A percentile compares a stretch with the other conserved stretches of the same genome.
These are phyloP conservation scores for Schizochytrium sp. DNA, from an alignment of 108 stramenopile species.

Conservation along the genomic window DNA sequence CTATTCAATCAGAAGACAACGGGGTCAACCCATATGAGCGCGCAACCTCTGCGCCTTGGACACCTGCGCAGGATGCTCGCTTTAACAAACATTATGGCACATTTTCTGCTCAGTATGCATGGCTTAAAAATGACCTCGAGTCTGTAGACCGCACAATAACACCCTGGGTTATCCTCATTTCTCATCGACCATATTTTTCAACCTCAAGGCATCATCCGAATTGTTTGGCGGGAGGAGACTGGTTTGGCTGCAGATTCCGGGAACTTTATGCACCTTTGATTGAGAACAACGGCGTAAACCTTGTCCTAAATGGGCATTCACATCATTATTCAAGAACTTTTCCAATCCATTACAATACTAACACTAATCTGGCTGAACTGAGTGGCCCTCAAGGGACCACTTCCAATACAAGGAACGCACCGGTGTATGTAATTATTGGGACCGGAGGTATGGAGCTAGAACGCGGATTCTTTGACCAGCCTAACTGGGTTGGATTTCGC, in stretches of 20 bases:
- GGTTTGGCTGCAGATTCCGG: background rate
- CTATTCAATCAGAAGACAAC: constrained; percentile 41
- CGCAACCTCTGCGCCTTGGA: background rate
- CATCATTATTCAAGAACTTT: constrained; percentile 32
- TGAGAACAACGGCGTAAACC: background rate
- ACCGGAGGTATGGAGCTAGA: background rate
- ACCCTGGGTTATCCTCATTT: constrained; percentile 51
- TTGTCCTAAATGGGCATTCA: constrained; percentile 41
- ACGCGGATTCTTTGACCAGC: background rate
- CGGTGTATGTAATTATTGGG: constrained; percentile 24
- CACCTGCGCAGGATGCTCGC: background rate
- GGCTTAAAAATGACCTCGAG: constrained; percentile 37
- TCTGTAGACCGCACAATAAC: constrained; percentile 14
- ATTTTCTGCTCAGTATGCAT: constrained; percentile 52
- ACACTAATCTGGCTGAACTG: background rate
- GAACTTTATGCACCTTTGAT: background rate
- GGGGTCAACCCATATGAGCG: constrained; percentile 53
- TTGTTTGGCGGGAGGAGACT: constrained; percentile 22
- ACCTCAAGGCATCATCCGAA: constrained; percentile 20
- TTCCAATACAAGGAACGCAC: background rate
- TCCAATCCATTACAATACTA: background rate
- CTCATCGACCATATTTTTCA: constrained; percentile 8
- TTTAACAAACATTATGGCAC: background rate
- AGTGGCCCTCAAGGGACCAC: background rate
- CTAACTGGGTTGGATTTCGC: background rate